Percentiles rank a stretch among this genome's conserved stretches.
These are phyloP conservation scores for Fusarium domesticum DNA, from an alignment of 2,329 filamentous ascomycete species.

Conservation along the genomic window DNA sequence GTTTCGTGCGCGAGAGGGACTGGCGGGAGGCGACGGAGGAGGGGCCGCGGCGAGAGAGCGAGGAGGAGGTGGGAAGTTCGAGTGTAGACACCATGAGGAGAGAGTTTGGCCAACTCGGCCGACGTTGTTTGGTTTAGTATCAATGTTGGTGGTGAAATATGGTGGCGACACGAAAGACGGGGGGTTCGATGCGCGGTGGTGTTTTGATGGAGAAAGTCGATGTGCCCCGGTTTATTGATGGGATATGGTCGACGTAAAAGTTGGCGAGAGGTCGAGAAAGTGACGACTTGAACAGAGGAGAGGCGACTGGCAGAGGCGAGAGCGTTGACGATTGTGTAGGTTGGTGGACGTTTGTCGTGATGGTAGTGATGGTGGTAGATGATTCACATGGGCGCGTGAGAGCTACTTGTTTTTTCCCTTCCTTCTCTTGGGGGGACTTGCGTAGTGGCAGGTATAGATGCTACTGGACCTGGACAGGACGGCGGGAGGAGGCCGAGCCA, in stretches of 20 bases:
- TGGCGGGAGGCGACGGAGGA: slow-evolving; percentile 62
- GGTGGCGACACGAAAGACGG: slow-evolving; percentile 13
- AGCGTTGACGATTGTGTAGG: too few relatives aligned
- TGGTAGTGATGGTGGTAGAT: too few relatives aligned
- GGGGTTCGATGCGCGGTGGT: slow-evolving; percentile 2
- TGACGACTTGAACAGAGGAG: background rate
- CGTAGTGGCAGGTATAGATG: too few relatives aligned
- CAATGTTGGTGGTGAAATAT: slow-evolving; percentile 1
- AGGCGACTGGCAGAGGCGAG: slow-evolving; percentile 10
- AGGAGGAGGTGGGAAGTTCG: slow-evolving; percentile 45
- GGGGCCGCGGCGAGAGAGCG: slow-evolving; percentile 55
- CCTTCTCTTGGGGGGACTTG: too few relatives aligned
- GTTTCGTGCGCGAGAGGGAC: slow-evolving; percentile 57
- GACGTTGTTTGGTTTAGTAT: background rate
- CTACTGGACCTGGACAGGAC: too few relatives aligned
- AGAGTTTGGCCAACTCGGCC: background rate
- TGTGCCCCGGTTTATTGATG: too few relatives aligned
- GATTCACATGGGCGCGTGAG: too few relatives aligned
- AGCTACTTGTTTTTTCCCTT: slow-evolving; percentile 11
- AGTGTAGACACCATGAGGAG: slow-evolving; percentile 62
- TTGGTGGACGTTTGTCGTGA: too few relatives aligned
- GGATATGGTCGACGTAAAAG: too few relatives aligned
- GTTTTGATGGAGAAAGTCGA: too few relatives aligned
- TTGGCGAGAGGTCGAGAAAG: slow-evolving; percentile 13
- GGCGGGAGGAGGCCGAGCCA: too few relatives aligned